Evolutionary conservation across 139 green algal genomes (phyloP).

Genomic region (Microglena sp.): DNA sequence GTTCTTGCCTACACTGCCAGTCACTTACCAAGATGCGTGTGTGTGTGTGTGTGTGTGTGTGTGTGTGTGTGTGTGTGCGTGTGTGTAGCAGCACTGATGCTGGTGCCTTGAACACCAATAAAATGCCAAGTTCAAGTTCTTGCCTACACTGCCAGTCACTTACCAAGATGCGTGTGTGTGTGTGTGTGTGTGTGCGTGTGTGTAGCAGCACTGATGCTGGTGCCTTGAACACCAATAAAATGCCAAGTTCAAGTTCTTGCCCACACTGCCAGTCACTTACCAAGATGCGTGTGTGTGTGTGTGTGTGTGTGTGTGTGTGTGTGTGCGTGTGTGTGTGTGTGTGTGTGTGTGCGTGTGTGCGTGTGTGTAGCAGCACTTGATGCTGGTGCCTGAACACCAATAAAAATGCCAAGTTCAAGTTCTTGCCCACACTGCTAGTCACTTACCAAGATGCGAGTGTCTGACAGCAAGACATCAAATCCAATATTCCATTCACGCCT

Average conservation of each 20-base stretch:
- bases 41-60: constrained; percentile 10
- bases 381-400: background rate
- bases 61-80: constrained; percentile 9
- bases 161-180: constrained; percentile 1
- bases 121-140: no score
- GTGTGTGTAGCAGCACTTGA: background rate
- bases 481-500: no score
- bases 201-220: background rate
- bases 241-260: no score
- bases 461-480: constrained; percentile 40
- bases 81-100: background rate
- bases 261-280: no score
- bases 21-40: background rate
- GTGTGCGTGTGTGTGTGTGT: constrained; percentile 4
- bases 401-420: background rate
- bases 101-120: no score
- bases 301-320: constrained; percentile 5
- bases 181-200: constrained; percentile 2
- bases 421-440: background rate
- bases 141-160: no score
- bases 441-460: constrained; percentile 66
- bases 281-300: background rate
- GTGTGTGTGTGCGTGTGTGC: background rate
- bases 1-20: no score
- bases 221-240: no score